Conservation (phyloP, 345 rosid species). For the Clausena lansium region DNA sequence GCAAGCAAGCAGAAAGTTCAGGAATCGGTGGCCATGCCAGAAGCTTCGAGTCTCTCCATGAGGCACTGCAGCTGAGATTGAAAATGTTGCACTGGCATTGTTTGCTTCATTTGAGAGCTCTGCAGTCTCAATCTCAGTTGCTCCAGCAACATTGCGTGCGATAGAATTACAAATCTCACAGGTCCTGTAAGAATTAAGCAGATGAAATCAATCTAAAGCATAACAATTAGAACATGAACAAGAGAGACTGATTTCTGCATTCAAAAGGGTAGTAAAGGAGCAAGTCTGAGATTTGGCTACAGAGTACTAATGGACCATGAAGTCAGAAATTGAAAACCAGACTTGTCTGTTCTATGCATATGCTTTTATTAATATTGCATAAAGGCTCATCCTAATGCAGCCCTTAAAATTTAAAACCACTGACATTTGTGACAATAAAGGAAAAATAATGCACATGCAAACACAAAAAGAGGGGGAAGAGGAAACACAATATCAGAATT, state of each 20-base stretch:
- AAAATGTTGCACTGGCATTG: constrained; percentile 21
- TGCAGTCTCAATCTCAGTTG: constrained; percentile 35
- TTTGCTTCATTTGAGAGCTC: constrained; percentile 40
- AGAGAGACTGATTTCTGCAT: not conserved
- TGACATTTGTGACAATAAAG: not conserved
- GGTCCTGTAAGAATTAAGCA: constrained; percentile 40
- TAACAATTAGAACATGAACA: not conserved
- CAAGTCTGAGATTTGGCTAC: not conserved
- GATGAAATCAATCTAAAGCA: not conserved
- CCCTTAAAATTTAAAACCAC: not conserved
- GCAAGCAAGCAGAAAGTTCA: constrained; percentile 71
- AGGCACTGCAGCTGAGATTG: constrained; percentile 26
- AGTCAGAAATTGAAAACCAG: not conserved
- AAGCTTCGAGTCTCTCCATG: constrained; percentile 58
- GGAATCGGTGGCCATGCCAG: constrained; percentile 83
- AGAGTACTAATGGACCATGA: not conserved
- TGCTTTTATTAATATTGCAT: not conserved
- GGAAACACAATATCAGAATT: not conserved
- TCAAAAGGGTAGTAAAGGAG: not conserved
- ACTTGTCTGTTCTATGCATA: not conserved
- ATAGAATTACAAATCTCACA: constrained; percentile 88
- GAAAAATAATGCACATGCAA: not conserved
- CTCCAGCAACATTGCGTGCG: constrained; percentile 66
- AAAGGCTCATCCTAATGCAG: not conserved
- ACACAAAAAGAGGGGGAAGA: not conserved